Evolutionary conservation across 192 early-diverging fungal species (phyloP).

Genomic region (Coemansia sp.): DNA sequence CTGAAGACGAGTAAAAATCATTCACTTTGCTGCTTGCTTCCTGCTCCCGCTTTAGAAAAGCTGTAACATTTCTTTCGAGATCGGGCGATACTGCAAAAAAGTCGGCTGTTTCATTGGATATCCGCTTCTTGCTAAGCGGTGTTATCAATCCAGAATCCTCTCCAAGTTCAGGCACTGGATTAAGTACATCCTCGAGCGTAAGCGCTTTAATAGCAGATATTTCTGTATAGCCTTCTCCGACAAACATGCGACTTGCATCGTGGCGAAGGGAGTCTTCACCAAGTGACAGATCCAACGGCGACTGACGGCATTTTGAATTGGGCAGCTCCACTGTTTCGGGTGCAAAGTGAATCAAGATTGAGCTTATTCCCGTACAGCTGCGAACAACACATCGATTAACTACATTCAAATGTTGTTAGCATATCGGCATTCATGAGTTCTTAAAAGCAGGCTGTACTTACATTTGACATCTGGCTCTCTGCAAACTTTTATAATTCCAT

Average conservation of each 20-base stretch:
- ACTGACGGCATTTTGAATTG: background rate
- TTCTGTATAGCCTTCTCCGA: background rate
- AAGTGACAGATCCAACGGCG: too few species aligned
- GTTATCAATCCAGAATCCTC: constrained; percentile 4
- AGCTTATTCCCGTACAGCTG: constrained; percentile 21
- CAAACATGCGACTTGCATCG: background rate
- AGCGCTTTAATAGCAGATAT: constrained; percentile 25
- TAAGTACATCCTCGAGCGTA: constrained; percentile 4
- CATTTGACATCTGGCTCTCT: constrained; percentile 17
- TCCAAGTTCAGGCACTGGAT: background rate
- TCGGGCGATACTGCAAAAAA: background rate
- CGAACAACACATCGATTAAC: constrained; percentile 12
- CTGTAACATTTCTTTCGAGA: constrained; percentile 3
- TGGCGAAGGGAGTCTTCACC: too few species aligned
- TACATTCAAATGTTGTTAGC: background rate
- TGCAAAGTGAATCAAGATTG: constrained; percentile 21
- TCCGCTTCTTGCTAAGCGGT: background rate
- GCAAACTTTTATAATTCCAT: constrained; percentile 29
- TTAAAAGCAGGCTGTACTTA: constrained; percentile 9
- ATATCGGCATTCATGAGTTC: background rate
- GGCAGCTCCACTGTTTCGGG: constrained; percentile 9
- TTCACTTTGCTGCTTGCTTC: background rate
- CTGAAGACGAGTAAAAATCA: background rate
- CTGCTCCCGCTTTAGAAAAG: constrained; percentile 3
- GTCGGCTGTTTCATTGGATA: background rate